Evolutionary conservation across 2,329 filamentous ascomycete species (phyloP), one percentile per base, ranked within the genome.

Genomic region (Penicillium crustosum): DNA sequence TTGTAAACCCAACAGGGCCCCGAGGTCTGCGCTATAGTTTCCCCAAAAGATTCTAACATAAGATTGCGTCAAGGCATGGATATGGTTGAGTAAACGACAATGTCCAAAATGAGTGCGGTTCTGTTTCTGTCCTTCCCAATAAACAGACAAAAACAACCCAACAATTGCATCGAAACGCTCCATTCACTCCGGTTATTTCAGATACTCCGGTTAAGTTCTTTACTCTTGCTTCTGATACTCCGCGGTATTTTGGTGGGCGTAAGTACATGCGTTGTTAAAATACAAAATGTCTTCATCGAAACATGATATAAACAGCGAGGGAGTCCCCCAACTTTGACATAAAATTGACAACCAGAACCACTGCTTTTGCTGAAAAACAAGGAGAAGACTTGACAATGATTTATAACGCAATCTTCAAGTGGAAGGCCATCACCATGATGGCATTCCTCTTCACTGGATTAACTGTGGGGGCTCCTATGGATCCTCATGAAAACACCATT

Each of bases 161-260:
- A 50, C n/a, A 48, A 8, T 29, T 21, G 7, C 0, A 29, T 25
- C 2, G 5, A 35, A 19, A 21, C 17, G 15, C 4, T 47, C 21
- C 29, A 12, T 36, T 35, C 39, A 36, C 21, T 19, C 50, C 41
- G 41, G 10, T 10, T 8, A 21, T 36, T 21, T 44, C 3, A 47
- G 29, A 45, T 36, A 53, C 39, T 53, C 50, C 50, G 50, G 44
- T 25, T 6, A 7, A 27, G 13, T 53, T 25, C 7, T 19, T 36
- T 19, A 2, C 0, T 12, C 6, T 9, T 4, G 15, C 6, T 13
- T 45, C 7, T 21, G 50, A 47, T 45, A 53, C 50, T 53, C 29
- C 50, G 41, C 17, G 6, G 13, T 7, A 10, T 48, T 35, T 17
- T 17, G 29, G 25, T 8, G 19, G 23, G 21, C 6, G 5, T 35